phyloP scores from a whole-genome alignment of 2,329 filamentous ascomycete species.

The Hyphodiscus sp. region DNA sequence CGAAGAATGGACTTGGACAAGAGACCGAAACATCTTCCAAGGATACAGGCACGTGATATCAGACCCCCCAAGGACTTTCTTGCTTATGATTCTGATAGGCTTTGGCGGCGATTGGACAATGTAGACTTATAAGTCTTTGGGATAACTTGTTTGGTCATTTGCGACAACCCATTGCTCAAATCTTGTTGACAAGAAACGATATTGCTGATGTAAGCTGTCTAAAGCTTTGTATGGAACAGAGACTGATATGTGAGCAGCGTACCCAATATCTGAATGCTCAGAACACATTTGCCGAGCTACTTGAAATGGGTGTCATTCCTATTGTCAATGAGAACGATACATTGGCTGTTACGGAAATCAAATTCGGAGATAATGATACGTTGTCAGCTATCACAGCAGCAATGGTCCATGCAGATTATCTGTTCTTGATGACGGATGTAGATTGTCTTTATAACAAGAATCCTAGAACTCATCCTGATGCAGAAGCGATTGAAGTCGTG shows the following conservation, averaged over 20 bases:
- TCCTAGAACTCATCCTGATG: slow-evolving; percentile 76
- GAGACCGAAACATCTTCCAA: slow-evolving; percentile 82
- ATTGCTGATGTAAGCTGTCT: slow-evolving; percentile 72
- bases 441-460: slow-evolving; percentile 98
- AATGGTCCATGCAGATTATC: slow-evolving; percentile 93
- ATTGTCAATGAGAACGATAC: slow-evolving; percentile 99
- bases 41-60: slow-evolving; percentile 61
- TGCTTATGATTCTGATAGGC: slow-evolving; percentile 44
- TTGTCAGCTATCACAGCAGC: slow-evolving; percentile 92
- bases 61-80: background rate
- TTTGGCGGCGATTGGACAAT: slow-evolving; percentile 92
- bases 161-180: slow-evolving; percentile 86
- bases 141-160: slow-evolving; percentile 86
- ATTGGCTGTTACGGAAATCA: slow-evolving; percentile 93
- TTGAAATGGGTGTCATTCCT: slow-evolving; percentile 93
- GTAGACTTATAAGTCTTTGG: slow-evolving; percentile 90
- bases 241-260: slow-evolving; percentile 43
- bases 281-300: slow-evolving; percentile 83
- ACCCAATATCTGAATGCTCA: slow-evolving; percentile 95
- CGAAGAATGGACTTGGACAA: slow-evolving; percentile 83
- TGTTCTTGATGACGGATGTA: slow-evolving; percentile 98
- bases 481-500: slow-evolving; percentile 84
- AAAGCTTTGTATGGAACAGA: background rate
- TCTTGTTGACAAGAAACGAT: slow-evolving; percentile 88
- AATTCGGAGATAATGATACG: slow-evolving; percentile 98